Evolutionary conservation across 1,284 basidiomycete genomes (phyloP), one percentile per base, ranked within the genome.

Genomic region (Rhodotorula sp.): DNA sequence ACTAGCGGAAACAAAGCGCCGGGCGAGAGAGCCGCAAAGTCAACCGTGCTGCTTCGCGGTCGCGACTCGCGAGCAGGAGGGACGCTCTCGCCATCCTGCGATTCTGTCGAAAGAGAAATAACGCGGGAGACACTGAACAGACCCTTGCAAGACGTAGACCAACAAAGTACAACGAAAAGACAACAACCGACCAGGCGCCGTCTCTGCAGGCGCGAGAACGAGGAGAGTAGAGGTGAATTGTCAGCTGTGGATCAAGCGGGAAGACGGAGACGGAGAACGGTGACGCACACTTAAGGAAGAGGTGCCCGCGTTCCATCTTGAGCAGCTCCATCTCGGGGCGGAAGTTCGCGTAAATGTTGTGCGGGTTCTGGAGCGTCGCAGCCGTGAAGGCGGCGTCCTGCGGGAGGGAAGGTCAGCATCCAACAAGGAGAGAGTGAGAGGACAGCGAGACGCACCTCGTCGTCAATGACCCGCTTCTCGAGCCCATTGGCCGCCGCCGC

Each of bases 371-470:
- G 41, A 82, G 76, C 0, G 81, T 81, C 8, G 74, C 74, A 2
- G 81, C 81, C 2, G 81, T 82, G 70, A 81, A 83, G n/a, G 64
- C 64, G 3, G 82, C 81, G 69, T 81, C 81, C 66, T 80, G 51
- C 32, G 13, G 5, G 41, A 29, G 50, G 3, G 29, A 34, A 8
- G 44, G 10, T 44, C 25, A 37, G 21, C 1, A 22, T 15, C 19
- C 25, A 21, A 1, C 9, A 29, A 37, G 34, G 21, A 34, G 22
- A 7, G 9, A 9, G 12, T 32, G 12, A 8, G 53, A 44, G 29
- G 3, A n/a, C n/a, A 44, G 46, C 6, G 19, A 48, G 12, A 37
- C 67, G 15, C 15, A 61, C 68, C 44, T 70, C 78, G 32, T 78
- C 76, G 61, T 77, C 77, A 54, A 82, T 80, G 44, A 79, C 61